Base-by-base conservation (phyloP, 228 moss, liverwort and hornwort species). In the Sphagnum magellanicum region DNA sequence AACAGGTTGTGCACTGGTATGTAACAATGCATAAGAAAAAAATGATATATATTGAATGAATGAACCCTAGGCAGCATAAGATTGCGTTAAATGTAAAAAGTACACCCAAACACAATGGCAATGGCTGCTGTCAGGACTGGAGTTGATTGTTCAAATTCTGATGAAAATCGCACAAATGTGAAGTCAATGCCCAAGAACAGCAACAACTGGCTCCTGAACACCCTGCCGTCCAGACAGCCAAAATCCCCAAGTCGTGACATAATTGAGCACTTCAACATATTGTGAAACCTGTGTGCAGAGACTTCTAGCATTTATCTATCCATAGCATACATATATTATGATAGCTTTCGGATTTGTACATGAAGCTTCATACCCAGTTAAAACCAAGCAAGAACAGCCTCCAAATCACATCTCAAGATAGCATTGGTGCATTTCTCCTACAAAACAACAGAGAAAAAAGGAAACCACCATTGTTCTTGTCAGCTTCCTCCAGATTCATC, bases 161-260 rank as follows among this genome's bases (percentile, higher is more conserved):
- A 73, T 13, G 81, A 68, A 6, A 84, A 73, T 16, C 74, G 78
- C 5, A 75, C 78, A 50, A 78, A 76, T 51, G 84, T 84, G 63
- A 61, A 72, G 53, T 76, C 68, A 14, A 81, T 76, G 47, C 81
- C 84, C 1, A 81, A 68, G 47, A 84, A 78, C 8, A 78, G 66
- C 14, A 84, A 50, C 16, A 78, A 78, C 49, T 74, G 81, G 71
- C 78, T 84, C 57, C 76, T 78, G 49, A 78, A 84, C 9, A 84
- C 71, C 16, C 78, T 78, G 78, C 61, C 63, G 0, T n/a, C 59
- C 12, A 32, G 32, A 32, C 1, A 1, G 32, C 32, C 32, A 32
- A 32, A 17, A 32, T 32, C 32, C 32, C 1, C 0, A 32, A 32
- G 32, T 32, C 32, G 32, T 32, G 32, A 1, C 32, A 32, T 32